Percentiles rank a stretch among this genome's conserved stretches.
phyloP scores from a whole-genome alignment of 75 land plant species.

The Chamaecyparis obtusa region DNA sequence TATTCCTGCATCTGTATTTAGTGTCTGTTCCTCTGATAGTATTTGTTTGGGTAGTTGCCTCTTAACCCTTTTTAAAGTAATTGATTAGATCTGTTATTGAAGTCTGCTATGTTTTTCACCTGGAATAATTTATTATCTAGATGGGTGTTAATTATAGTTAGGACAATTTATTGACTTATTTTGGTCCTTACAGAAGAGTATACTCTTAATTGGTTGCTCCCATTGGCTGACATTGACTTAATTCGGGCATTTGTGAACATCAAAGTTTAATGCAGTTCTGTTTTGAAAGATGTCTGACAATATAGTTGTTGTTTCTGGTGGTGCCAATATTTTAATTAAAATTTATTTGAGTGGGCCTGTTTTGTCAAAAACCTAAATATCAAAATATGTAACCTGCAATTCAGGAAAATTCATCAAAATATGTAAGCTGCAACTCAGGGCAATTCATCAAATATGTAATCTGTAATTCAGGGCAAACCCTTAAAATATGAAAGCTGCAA shows the following conservation, averaged over 20 bases:
- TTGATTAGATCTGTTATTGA: background rate
- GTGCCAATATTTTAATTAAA: background rate
- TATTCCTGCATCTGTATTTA: background rate
- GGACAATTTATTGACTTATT: too few relatives aligned
- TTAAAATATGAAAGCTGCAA: background rate
- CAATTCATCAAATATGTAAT: background rate
- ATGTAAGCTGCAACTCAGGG: background rate
- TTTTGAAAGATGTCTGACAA: background rate
- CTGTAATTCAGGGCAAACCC: background rate
- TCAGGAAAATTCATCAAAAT: background rate
- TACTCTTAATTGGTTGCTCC: background rate
- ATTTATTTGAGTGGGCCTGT: background rate
- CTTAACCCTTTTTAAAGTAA: too few relatives aligned
- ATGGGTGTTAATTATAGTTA: too few relatives aligned
- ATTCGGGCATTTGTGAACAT: background rate
- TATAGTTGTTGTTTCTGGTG: background rate
- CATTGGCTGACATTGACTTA: background rate
- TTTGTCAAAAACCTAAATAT: background rate
- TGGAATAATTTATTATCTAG: background rate
- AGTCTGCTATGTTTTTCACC: background rate
- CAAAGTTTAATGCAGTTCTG: too few relatives aligned
- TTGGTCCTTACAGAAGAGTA: background rate
- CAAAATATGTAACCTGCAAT: background rate
- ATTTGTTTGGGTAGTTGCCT: too few relatives aligned
- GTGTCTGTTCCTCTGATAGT: background rate